phyloP scores from a whole-genome alignment of 192 early-diverging fungal genomes.

The Podila epicladia region DNA sequence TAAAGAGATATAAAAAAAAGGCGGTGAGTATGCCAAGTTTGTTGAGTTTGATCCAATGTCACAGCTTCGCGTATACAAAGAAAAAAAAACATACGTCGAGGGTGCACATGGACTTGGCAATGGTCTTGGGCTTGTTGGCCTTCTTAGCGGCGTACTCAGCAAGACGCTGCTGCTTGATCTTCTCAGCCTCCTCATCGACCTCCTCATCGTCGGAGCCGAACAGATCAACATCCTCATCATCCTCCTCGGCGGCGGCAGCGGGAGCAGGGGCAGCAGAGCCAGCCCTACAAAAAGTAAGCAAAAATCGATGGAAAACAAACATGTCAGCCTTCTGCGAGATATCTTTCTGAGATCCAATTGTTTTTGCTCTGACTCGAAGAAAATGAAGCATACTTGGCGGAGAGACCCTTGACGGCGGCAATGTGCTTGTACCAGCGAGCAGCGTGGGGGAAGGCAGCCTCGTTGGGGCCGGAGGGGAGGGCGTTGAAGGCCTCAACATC shows the following conservation, averaged over 20 bases:
- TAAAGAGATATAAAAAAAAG: no score
- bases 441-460: conserved; percentile 82
- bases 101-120: conserved; percentile 92
- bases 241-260: conserved; percentile 75
- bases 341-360: background rate
- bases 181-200: conserved; percentile 91
- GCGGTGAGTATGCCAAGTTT: no score
- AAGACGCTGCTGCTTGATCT: conserved; percentile 86
- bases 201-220: conserved; percentile 96
- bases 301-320: background rate
- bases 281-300: conserved; percentile 55
- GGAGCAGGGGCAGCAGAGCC: conserved; percentile 52
- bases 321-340: background rate
- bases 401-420: conserved; percentile 60
- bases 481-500: conserved; percentile 90
- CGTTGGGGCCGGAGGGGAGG: conserved; percentile 76
- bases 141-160: conserved; percentile 94
- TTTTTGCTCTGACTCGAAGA: background rate
- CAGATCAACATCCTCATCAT: conserved; percentile 95
- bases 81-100: conserved; percentile 62
- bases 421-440: conserved; percentile 98
- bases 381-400: conserved; percentile 56
- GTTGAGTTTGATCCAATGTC: no score
- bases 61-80: background rate
- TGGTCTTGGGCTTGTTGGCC: conserved; percentile 85